Base-by-base conservation (phyloP, 805 yeast species). In the Myxozyma geophila region DNA sequence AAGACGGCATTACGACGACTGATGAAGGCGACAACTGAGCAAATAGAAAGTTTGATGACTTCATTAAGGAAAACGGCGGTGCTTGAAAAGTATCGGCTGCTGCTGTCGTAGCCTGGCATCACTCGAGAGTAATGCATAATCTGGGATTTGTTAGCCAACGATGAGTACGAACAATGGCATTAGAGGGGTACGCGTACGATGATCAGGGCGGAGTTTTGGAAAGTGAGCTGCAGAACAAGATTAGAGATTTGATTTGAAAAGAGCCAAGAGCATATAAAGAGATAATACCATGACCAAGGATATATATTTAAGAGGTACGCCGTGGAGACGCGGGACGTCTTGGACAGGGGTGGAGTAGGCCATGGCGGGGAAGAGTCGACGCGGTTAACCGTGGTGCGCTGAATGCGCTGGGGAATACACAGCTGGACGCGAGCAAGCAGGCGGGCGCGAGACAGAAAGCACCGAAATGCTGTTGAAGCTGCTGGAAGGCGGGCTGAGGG, bases 21-120 rank as follows among this genome's bases (percentile, higher is more conserved):
- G 44, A 17, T 52, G 54, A 59, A 41, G 17, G 76, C 72, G 36
- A 74, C 72, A 13, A 59, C 61, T 19, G 71, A 37, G 55, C 79
- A 77, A 37, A 77, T 60, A 21, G 65, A 55, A 44, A 78, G 68
- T 66, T 78, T 78, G 69, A 77, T 66, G 19, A 76, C 54, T 67
- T 78, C 81, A 71, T 76, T 78, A 33, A 78, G 67, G 33, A 78
- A 71, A 43, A 78, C 81, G 4, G 81, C 80, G 1, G 81, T 78
- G 19, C 80, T 77, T 7, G 81, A 72, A 48, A 73, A 69, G 63
- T 78, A 78, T 21, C 76, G 69, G 36, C 71, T 68, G 12, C 61
- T 66, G n/a, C 68, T 66, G 43, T 69, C 67, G 49, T 71, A 71
- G 13, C 75, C 76, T 10, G 76, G 77, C 75, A 77, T 76, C 68